Evolutionary conservation across 1,284 basidiomycete species (phyloP).

Genomic region (Ceratobasidium sp.): DNA sequence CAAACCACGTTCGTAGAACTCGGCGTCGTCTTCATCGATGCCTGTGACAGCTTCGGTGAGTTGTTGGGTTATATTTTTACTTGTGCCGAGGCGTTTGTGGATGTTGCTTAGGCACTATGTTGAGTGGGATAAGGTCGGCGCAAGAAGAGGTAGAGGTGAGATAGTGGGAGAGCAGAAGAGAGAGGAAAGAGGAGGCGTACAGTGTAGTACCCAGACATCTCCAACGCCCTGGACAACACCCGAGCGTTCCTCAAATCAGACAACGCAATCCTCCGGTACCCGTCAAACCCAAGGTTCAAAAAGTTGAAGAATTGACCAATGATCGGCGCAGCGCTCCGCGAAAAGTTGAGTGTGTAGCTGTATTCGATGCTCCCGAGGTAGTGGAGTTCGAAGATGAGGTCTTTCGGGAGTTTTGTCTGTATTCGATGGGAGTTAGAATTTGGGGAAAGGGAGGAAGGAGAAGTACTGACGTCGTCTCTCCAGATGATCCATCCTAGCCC

Average conservation of each 20-base stretch:
- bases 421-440: neutral
- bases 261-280: conserved; percentile 74
- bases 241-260: conserved; percentile 87
- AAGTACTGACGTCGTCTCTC: conserved; percentile 69
- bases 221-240: conserved; percentile 87
- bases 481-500: conserved; percentile 93
- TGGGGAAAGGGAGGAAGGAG: neutral
- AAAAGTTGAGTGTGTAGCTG: conserved; percentile 95
- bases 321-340: conserved; percentile 90
- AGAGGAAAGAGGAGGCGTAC: too few species aligned
- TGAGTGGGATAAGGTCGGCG: neutral
- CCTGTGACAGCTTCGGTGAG: conserved; percentile 59
- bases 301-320: conserved; percentile 89
- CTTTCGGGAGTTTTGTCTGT: conserved; percentile 63
- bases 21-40: conserved; percentile 64
- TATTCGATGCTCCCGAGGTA: conserved; percentile 75
- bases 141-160: too few species aligned
- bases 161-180: too few species aligned
- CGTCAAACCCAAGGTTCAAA: conserved; percentile 73
- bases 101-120: conserved; percentile 71
- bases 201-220: conserved; percentile 81
- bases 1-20: conserved; percentile 82
- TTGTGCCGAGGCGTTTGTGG: conserved; percentile 63
- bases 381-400: conserved; percentile 94
- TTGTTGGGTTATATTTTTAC: conserved; percentile 53